phyloP scores from a whole-genome alignment of 169 alveolate species.

The Eimeria acervulina region DNA sequence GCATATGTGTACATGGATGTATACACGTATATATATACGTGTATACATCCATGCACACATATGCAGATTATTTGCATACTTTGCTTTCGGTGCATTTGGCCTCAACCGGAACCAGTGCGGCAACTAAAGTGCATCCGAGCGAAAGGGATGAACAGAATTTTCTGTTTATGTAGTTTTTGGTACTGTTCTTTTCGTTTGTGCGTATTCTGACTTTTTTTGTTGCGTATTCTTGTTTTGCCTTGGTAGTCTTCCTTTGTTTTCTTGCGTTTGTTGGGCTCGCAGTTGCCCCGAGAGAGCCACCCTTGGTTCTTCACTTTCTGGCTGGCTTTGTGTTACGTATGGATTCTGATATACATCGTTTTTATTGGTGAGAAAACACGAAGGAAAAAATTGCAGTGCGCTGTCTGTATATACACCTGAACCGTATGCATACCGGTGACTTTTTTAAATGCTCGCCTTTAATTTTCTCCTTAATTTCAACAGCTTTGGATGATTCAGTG shows the following conservation, averaged over 20 bases:
- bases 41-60: too few species aligned
- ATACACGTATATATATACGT: too few species aligned
- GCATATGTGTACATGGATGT: too few species aligned
- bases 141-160: background rate
- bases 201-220: too few species aligned
- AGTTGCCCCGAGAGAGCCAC: constrained; percentile 88
- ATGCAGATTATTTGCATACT: too few species aligned
- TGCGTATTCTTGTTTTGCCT: background rate
- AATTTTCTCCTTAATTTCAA: background rate
- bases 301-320: constrained; percentile 91
- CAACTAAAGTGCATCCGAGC: background rate
- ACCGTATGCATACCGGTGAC: background rate
- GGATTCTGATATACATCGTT: constrained; percentile 88
- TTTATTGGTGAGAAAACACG: constrained; percentile 84
- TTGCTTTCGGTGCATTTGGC: too few species aligned
- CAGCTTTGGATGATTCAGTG: too few species aligned
- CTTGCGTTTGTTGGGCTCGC: background rate
- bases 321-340: constrained; percentile 89
- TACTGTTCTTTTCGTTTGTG: too few species aligned
- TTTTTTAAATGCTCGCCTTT: background rate
- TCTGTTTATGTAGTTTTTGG: too few species aligned
- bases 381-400: background rate
- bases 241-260: background rate
- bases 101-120: background rate
- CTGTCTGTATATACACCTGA: background rate